Percentiles rank a stretch among this genome's conserved stretches.
phyloP scores from a whole-genome alignment of 139 green algal genomes.

The Astrephomene gubernaculifera region DNA sequence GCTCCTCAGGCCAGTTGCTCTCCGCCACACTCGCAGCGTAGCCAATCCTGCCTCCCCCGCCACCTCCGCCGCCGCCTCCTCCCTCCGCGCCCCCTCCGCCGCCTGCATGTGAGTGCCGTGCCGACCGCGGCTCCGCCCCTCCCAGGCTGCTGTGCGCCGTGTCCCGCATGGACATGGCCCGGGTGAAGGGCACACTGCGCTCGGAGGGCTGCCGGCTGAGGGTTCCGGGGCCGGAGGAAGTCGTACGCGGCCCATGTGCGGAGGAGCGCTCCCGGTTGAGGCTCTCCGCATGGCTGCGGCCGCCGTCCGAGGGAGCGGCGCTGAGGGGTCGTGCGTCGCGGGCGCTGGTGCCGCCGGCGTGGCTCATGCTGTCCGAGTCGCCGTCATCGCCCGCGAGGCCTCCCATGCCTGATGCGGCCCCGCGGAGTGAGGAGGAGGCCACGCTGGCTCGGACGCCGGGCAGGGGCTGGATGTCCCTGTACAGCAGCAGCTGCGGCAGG shows the following conservation, averaged over 20 bases:
- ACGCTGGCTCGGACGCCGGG: constrained; percentile 12
- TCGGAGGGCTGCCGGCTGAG: constrained; percentile 36
- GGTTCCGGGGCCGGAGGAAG: too few species aligned
- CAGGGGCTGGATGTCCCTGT: constrained; percentile 58
- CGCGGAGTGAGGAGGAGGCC: background rate
- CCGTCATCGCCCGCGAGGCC: constrained; percentile 5
- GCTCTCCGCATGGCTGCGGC: constrained; percentile 38
- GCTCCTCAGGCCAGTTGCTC: constrained; percentile 60
- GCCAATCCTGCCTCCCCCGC: background rate
- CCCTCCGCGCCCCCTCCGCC: background rate
- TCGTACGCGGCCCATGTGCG: too few species aligned
- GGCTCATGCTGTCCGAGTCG: background rate
- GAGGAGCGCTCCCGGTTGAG: too few species aligned
- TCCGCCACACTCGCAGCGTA: constrained; percentile 55
- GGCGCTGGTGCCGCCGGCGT: background rate
- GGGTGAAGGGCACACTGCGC: background rate
- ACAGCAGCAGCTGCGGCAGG: constrained; percentile 74
- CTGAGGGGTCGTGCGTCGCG: constrained; percentile 4
- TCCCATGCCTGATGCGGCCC: background rate
- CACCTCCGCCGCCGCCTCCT: background rate
- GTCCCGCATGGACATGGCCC: constrained; percentile 19
- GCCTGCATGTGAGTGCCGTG: constrained; percentile 33
- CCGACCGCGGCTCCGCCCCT: background rate
- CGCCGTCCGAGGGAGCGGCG: constrained; percentile 33
- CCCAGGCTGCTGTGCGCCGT: too few species aligned